Evolutionary conservation across 129 eudicot species (phyloP), one percentile per base, ranked within the genome.

Genomic region (Flaveria bidentis): DNA sequence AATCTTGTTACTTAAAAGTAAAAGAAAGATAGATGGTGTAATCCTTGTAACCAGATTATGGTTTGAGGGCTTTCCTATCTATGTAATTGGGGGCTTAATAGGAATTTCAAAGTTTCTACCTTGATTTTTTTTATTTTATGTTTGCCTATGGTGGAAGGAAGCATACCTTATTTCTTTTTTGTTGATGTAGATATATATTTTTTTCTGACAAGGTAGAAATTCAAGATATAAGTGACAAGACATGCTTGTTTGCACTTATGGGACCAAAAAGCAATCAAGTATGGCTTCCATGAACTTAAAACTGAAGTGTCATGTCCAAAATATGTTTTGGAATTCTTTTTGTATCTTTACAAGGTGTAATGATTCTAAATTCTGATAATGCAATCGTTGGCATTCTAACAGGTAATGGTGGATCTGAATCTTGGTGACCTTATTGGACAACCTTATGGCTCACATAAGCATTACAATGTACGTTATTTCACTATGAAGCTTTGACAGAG

Each of bases 151-250:
- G 39, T 60, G 39, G 41, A 60, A 14, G 46, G 18, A 13, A 65
- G 30, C 36, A 44, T 16, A 52, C n/a, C 58, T 60, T 6, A 70
- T 67, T 6, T 61, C 22, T 53, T 69, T 30, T 11, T 77, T 36
- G 51, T 57, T 30, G 66, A 52, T 76, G 64, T 78, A 92, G 97
- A 91, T 92, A 92, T 82, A 87, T 92, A 49, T 92, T 92, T 81
- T 87, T 92, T 30, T 78, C 89, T 67, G 97, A 92, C 91, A 89
- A 87, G 82, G 97, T 92, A 51, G 97, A 92, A 81, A 83, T 92
- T 82, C 80, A 89, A 81, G 96, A 92, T 78, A 89, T 92, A 57
- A 87, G 87, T 25, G 55, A 67, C 22, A 85, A 85, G 75, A 92
- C 97, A 2, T 85, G 88, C 84, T 76, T 92, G 84, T 89, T 89